phyloP scores from a whole-genome alignment of 805 yeast genomes.

The Alloascoidea hylecoeti region DNA sequence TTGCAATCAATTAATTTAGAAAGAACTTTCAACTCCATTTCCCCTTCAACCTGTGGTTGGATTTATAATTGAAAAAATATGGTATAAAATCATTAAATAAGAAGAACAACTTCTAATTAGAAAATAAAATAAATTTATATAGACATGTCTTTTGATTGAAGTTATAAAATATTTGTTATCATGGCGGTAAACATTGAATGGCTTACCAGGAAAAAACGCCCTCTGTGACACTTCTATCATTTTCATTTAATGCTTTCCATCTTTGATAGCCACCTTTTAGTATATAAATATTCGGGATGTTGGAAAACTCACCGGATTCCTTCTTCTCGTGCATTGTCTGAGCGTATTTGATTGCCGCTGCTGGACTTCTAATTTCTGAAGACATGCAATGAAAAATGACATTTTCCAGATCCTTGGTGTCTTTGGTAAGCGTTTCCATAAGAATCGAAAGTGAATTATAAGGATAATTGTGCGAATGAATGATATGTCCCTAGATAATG shows the following conservation, averaged over 20 bases:
- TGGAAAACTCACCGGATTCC: conserved; percentile 12
- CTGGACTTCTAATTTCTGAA: conserved; percentile 87
- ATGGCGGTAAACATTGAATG: too few species aligned
- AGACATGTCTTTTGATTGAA: too few species aligned
- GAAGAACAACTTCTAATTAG: too few species aligned
- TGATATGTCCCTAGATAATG: conserved; percentile 47
- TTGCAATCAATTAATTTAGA: too few species aligned
- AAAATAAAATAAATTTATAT: too few species aligned
- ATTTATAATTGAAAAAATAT: too few species aligned
- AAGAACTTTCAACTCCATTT: too few species aligned
- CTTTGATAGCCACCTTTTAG: conserved; percentile 72
- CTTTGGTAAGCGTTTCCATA: neutral
- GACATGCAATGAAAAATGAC: conserved; percentile 85
- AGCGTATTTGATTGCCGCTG: conserved; percentile 37
- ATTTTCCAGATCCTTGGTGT: conserved; percentile 21
- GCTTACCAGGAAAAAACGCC: neutral
- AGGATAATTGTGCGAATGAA: conserved; percentile 19
- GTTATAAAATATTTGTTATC: too few species aligned
- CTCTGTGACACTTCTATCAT: conserved; percentile 51
- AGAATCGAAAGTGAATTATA: neutral
- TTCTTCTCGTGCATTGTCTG: neutral
- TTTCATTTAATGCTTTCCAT: conserved; percentile 74
- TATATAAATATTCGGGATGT: conserved; percentile 44
- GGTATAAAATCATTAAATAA: too few species aligned
- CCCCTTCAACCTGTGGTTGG: too few species aligned